A percentile compares a stretch with the other conserved stretches of the same genome.
phyloP scores from a whole-genome alignment of 164 flowering plant species.

The Akebia trifoliata region DNA sequence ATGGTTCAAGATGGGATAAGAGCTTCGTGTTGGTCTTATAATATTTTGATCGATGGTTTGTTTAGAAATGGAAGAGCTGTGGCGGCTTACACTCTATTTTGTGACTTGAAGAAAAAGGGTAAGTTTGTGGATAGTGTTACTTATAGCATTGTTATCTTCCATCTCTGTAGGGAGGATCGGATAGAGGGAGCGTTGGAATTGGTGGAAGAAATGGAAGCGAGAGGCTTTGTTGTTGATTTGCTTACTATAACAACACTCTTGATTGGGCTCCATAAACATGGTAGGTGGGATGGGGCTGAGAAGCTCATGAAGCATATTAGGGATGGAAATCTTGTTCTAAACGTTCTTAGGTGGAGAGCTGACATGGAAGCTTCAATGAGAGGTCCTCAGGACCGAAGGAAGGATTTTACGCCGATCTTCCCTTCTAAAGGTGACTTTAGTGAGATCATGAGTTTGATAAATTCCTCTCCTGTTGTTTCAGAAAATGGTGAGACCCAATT shows the following conservation, averaged over 20 bases:
- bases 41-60: conserved; percentile 82
- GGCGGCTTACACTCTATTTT: conserved; percentile 73
- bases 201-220: conserved; percentile 85
- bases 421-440: conserved; percentile 45
- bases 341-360: conserved; percentile 62
- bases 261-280: conserved; percentile 61
- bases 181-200: conserved; percentile 60
- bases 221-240: conserved; percentile 81
- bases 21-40: conserved; percentile 76
- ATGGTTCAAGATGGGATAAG: conserved; percentile 77
- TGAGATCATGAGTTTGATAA: conserved; percentile 43
- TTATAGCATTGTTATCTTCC: conserved; percentile 71
- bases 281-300: conserved; percentile 73
- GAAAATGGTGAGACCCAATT: conserved; percentile 16
- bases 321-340: conserved; percentile 52
- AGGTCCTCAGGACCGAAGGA: conserved; percentile 41
- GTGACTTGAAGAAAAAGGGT: conserved; percentile 84
- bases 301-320: conserved; percentile 69
- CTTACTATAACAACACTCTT: conserved; percentile 71
- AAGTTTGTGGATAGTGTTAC: conserved; percentile 76
- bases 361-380: conserved; percentile 58
- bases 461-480: conserved; percentile 16
- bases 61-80: conserved; percentile 72
- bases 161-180: conserved; percentile 58
- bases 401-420: conserved; percentile 67